Base-by-base conservation (phyloP, 2,329 filamentous ascomycete genomes). In the Aureobasidium sp. region DNA sequence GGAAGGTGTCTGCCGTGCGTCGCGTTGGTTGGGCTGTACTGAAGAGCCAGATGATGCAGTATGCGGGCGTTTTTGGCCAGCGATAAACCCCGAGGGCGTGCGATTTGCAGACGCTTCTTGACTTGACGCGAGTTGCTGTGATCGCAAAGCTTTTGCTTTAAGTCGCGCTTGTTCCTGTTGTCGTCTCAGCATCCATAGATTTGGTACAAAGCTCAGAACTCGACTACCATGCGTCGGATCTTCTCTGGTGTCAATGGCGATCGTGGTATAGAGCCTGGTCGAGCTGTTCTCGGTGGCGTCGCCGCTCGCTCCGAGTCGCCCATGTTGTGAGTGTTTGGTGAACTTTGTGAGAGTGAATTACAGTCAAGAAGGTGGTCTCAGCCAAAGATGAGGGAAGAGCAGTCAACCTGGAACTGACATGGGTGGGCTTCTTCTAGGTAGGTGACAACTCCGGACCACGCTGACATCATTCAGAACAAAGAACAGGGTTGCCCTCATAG, bases 121-220 rank as follows among this genome's bases (percentile, higher is more conserved):
- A 56, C 74, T 73, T 55, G 84, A 81, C 29, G 84, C 82, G 63
- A 90, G 83, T 55, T 79, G 79, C 63, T 85, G 83, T 60, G 88
- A 81, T 55, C 87, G 85, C 16, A 90, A 75, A 2, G 90, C 90
- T 77, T 96, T 97, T 53, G 93, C 88, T 70, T 84, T 87, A 25
- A 96, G 79, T 17, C 91, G 82, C 62, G 84, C 90, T 68, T 91
- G 83, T 80, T 96, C 91, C 87, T 93, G 55, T 16, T 52, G 30
- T n/a, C 21, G n/a, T 45, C 39, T 61, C 51, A 57, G 38, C 22
- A 14, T 24, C 24, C 25, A n/a, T 34, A 16, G 16, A 14, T n/a
- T n/a, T n/a, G n/a, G n/a, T n/a, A n/a, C n/a, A n/a, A n/a, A n/a
- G n/a, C n/a, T n/a, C n/a, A n/a, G n/a, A n/a, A n/a, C n/a, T n/a